Evolutionary conservation across 2,329 filamentous ascomycete genomes (phyloP), one percentile per base, ranked within the genome.

Genomic region (Ustilaginoidea virens): DNA sequence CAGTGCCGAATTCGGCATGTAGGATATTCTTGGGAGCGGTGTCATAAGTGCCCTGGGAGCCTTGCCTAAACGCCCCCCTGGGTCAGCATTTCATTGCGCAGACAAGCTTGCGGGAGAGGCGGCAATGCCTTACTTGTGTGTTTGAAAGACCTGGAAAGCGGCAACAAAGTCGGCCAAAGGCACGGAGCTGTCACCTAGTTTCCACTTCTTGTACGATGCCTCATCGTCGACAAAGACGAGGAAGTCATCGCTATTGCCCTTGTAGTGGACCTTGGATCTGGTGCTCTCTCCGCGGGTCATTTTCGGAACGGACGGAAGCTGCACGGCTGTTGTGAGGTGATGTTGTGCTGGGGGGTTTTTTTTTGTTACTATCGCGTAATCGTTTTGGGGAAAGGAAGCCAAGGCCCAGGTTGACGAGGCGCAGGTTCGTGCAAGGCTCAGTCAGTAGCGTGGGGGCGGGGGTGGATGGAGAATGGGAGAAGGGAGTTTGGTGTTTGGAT

Each of bases 91-190:
- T 11, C 12, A 12, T 24, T 9, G 8, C n/a, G n/a, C n/a, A n/a
- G n/a, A n/a, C n/a, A n/a, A n/a, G n/a, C n/a, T n/a, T n/a, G 27
- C 17, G 27, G 16, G 11, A 4, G 11, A 11, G 12, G 12, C 5
- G 9, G n/a, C 1, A 4, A 10, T n/a, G 27, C 62, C 80, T 60
- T 67, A 94, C 86, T 77, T 80, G 63, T 92, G 80, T 20, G 85
- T 92, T 24, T 79, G 62, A 47, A 93, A 92, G 47, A 98, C 66
- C 66, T 92, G 81, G 66, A 82, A 96, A 6, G 79, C 68, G 33
- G 76, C 82, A 32, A 96, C 69, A 32, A 98, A 86, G 46, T 94
- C 75, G 2, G 80, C 69, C 27, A 96, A 60, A 21, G 90, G 80
- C 17, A 90, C 61, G 17, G 69, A 75, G 49, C 71, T 74, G 62